Conservation (phyloP, 106 monocot genomes). For the Platanthera zijinensis region DNA sequence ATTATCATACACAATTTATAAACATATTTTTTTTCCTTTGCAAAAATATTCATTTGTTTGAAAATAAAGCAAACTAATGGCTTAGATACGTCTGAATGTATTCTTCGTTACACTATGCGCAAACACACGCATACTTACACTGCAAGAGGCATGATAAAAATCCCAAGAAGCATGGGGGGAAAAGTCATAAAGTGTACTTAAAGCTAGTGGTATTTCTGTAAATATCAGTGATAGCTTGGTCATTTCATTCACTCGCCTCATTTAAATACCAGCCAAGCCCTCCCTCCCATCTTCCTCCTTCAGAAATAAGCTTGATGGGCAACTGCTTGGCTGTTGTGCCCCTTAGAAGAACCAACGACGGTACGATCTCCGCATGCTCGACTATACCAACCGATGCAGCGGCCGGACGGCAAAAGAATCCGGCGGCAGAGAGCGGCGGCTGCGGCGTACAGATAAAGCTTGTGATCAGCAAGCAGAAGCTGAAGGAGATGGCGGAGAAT, state of each 20-base stretch:
- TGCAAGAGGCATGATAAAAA: no score
- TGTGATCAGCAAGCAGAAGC: slow-evolving; percentile 36
- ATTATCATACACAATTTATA: no score
- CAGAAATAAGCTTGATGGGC: background rate
- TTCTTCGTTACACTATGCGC: no score
- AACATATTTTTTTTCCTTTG: no score
- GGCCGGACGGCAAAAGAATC: background rate
- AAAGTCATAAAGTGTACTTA: background rate
- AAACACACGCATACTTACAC: no score
- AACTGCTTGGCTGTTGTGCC: background rate
- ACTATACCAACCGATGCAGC: background rate
- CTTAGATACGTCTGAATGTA: no score
- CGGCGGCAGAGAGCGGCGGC: background rate
- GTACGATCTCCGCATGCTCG: background rate
- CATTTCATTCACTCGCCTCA: background rate
- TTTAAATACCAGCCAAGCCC: background rate
- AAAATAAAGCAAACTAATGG: no score
- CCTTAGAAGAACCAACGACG: background rate
- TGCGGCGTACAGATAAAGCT: slow-evolving; percentile 33
- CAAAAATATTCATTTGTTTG: no score
- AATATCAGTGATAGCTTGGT: background rate
- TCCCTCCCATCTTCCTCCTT: background rate
- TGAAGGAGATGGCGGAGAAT: slow-evolving; percentile 33
- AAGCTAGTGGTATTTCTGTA: background rate
- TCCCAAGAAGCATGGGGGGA: no score